Base-by-base conservation (phyloP, 345 rosid species). In the Salix suchowensis region DNA sequence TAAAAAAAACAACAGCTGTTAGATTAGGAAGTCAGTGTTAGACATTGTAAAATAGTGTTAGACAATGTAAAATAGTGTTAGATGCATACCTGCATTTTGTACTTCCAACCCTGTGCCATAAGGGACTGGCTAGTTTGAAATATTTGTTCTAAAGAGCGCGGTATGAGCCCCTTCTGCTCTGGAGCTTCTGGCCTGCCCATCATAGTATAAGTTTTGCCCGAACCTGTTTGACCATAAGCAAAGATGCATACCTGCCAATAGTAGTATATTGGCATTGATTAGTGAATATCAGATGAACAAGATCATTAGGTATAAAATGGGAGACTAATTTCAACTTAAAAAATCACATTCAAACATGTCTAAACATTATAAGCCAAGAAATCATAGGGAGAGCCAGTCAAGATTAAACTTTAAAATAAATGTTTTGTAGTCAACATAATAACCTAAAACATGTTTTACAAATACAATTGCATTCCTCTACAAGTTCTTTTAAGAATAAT, bases 191-290 rank as follows among this genome's bases (percentile, higher is more conserved):
- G 92, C 82, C 88, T 93, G 60, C 99, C 99, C 98, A 96, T 91
- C 99, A 96, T 96, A 10, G 99, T 96, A 77, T 96, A 93, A 7
- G 99, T 96, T 85, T 96, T 93, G 1, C 99, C 99, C 4, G 99
- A 96, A 46, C 99, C 99, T 4, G 99, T 96, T 74, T 96, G 98
- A 48, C 99, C 98, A 66, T 96, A 96, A 34, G 99, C 99, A 90
- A 96, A 96, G 55, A 96, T 96, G 73, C 99, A 96, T 9, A 96
- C 98, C 98, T 96, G 83, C 82, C 36, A 78, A 74, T 64, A 54
- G 46, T 75, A 58, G n/a, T 15, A 24, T 28, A 54, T 19, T 21
- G 26, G 11, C 7, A 48, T 23, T 30, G 40, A 13, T 77, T 11
- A 61, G 65, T 30, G 32, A 46, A 19, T 9, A 70, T 0, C 36